Evolutionary conservation across 768 basidiomycete genomes (phyloP), one percentile per base, ranked within the genome.

Genomic region (Polyporus arcularius): DNA sequence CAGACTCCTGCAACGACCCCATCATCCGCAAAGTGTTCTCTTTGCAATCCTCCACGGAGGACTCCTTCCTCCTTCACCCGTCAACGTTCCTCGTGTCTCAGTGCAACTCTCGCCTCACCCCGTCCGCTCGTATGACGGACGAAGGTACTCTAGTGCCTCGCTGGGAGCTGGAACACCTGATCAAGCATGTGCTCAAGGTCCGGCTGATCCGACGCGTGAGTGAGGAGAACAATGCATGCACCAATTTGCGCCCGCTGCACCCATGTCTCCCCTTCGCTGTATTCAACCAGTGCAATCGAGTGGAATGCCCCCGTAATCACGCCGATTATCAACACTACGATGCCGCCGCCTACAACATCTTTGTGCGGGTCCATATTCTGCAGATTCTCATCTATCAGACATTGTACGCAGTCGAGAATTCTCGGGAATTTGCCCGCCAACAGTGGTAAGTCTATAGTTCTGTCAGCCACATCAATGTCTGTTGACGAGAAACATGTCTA

Each of bases 361-460:
- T 78, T 12, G 68, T 85, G 7, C 70, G 76, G 4, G 67, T 82
- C 31, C 78, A 82, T 63, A 58, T 87, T 1, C 78, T 78, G 48
- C 82, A 85, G 51, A 78, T 86, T 2, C 64, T 75, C 49, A 81
- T 86, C 15, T 73, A 80, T 43, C 75, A 82, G 30, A 64, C 64
- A 9, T 62, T 76, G 2, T 60, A 70, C 51, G 65, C 35, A 1
- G 18, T 61, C 16, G 53, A n/a, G n/a, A n/a, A n/a, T n/a, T n/a
- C n/a, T n/a, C n/a, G n/a, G n/a, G n/a, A n/a, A n/a, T n/a, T n/a
- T n/a, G n/a, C n/a, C n/a, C n/a, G n/a, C n/a, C n/a, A n/a, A n/a
- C n/a, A n/a, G n/a, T n/a, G n/a, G n/a, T n/a, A n/a, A n/a, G n/a
- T n/a, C n/a, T n/a, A n/a, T n/a, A n/a, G n/a, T n/a, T n/a, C n/a